These are phyloP conservation scores for Cladosporium sp. DNA, from an alignment of 2,329 filamentous ascomycete species.

Conservation along the genomic window DNA sequence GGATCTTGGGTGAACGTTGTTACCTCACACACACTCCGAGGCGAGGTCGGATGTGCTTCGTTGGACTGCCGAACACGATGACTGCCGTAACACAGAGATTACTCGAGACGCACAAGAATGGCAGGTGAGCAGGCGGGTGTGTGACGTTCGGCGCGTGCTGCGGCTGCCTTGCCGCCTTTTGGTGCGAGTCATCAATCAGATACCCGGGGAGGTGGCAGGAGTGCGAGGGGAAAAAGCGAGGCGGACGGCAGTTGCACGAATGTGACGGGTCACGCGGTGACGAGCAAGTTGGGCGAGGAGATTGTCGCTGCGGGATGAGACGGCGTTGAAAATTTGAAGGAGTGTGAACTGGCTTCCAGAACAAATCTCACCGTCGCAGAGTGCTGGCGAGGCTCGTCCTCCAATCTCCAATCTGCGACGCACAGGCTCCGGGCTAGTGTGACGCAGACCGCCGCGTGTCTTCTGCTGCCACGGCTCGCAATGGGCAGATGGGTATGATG, in stretches of 20 bases:
- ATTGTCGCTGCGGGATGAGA: neutral
- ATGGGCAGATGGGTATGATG: neutral
- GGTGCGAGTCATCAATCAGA: slow-evolving; percentile 8
- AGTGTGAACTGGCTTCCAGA: slow-evolving; percentile 16
- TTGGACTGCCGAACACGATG: slow-evolving; percentile 12
- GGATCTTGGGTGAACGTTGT: slow-evolving; percentile 7
- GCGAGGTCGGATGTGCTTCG: slow-evolving; percentile 17
- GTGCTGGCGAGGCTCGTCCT: slow-evolving; percentile 17
- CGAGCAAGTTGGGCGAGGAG: neutral
- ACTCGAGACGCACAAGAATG: slow-evolving; percentile 1
- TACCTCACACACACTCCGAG: slow-evolving; percentile 8
- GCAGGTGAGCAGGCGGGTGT: slow-evolving; percentile 13
- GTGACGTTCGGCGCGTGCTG: slow-evolving; percentile 6
- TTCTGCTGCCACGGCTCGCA: neutral
- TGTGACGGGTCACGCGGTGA: slow-evolving; percentile 13
- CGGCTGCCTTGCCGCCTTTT: neutral
- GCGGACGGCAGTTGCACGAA: slow-evolving; percentile 10
- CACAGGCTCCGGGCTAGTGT: slow-evolving; percentile 17
- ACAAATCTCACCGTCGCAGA: slow-evolving; percentile 13
- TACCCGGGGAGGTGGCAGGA: neutral
- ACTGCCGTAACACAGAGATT: neutral
- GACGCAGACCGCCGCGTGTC: slow-evolving; percentile 18
- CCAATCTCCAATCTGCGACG: slow-evolving; percentile 15
- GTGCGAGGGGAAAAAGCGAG: neutral
- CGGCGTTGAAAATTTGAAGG: slow-evolving; percentile 8